A percentile compares a stretch with the other conserved stretches of the same genome.
Evolutionary conservation across 139 green algal genomes (phyloP).

Genomic region (Haematococcus sp.): DNA sequence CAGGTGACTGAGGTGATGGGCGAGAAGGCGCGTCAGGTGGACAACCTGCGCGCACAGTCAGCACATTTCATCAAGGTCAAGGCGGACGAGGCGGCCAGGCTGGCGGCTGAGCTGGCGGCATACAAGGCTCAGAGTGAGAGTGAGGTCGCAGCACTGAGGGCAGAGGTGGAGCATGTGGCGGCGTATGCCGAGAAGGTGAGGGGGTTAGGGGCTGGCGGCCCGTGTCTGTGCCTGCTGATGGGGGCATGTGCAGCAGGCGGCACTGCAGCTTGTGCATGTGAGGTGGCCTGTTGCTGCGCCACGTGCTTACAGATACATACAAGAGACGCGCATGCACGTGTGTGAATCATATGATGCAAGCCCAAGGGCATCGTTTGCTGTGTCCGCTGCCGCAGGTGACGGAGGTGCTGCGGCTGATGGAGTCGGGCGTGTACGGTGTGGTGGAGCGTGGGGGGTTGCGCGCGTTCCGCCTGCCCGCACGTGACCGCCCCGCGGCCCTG

Average conservation of each 20-base stretch:
- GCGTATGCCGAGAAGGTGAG: background rate
- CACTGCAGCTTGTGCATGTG: no score
- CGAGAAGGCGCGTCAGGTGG: constrained; percentile 27
- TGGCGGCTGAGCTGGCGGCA: constrained; percentile 18
- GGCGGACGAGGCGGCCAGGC: constrained; percentile 5
- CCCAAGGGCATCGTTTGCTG: no score
- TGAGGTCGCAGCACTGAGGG: constrained; percentile 10
- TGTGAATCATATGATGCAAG: no score
- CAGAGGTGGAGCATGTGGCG: background rate
- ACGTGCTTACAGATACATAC: no score
- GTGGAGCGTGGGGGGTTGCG: constrained; percentile 17
- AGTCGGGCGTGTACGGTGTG: constrained; percentile 28
- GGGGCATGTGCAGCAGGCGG: no score
- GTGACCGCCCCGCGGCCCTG: background rate
- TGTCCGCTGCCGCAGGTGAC: background rate
- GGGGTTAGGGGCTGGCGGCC: no score
- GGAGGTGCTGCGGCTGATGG: constrained; percentile 38
- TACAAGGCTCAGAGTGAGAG: background rate
- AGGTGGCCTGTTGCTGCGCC: no score
- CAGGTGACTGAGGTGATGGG: constrained; percentile 13
- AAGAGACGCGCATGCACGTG: no score
- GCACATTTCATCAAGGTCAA: constrained; percentile 19
- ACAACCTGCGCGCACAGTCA: constrained; percentile 41
- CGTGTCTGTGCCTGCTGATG: no score
- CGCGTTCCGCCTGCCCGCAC: constrained; percentile 10